Conservation (phyloP, 352 stramenopile species). For the Phytophthora syringae region DNA sequence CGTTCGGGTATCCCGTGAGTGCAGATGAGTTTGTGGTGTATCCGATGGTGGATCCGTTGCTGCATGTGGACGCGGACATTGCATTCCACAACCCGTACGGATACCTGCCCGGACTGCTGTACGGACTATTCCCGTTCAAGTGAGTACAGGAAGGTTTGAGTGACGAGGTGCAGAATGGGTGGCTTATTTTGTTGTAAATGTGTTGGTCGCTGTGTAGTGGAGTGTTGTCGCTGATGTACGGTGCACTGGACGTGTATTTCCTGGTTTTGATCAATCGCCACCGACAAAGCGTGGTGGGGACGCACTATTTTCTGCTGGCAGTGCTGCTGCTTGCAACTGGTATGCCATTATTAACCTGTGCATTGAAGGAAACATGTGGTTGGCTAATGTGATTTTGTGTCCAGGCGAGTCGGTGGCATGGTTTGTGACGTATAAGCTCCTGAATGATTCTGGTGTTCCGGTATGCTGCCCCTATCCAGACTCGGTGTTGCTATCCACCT, state of each 20-base stretch:
- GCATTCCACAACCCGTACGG: conserved; percentile 85
- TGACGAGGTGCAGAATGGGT: not conserved
- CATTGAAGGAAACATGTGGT: not conserved
- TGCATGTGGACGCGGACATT: conserved; percentile 66
- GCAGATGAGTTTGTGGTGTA: conserved; percentile 72
- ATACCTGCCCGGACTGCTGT: conserved; percentile 81
- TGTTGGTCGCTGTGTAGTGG: conserved; percentile 45
- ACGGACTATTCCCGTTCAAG: conserved; percentile 87
- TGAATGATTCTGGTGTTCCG: conserved; percentile 74
- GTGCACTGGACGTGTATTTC: conserved; percentile 74
- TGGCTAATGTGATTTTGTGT: not conserved
- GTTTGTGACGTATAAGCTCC: conserved; percentile 80
- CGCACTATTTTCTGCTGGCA: conserved; percentile 85
- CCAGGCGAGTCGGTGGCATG: conserved; percentile 71
- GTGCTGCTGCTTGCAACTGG: conserved; percentile 83
- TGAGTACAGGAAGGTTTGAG: conserved; percentile 36
- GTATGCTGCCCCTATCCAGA: conserved; percentile 83
- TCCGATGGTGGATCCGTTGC: conserved; percentile 74
- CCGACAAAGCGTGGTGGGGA: conserved; percentile 70
- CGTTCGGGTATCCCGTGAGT: conserved; percentile 82
- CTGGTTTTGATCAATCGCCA: conserved; percentile 70
- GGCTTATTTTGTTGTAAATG: conserved; percentile 19
- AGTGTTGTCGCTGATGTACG: conserved; percentile 75
- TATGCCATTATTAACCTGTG: conserved; percentile 16
- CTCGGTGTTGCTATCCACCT: conserved; percentile 71